Percentiles rank a stretch among this genome's conserved stretches.
Evolutionary conservation across 2,329 filamentous ascomycete genomes (phyloP).

Genomic region (Mariannaea sp.): DNA sequence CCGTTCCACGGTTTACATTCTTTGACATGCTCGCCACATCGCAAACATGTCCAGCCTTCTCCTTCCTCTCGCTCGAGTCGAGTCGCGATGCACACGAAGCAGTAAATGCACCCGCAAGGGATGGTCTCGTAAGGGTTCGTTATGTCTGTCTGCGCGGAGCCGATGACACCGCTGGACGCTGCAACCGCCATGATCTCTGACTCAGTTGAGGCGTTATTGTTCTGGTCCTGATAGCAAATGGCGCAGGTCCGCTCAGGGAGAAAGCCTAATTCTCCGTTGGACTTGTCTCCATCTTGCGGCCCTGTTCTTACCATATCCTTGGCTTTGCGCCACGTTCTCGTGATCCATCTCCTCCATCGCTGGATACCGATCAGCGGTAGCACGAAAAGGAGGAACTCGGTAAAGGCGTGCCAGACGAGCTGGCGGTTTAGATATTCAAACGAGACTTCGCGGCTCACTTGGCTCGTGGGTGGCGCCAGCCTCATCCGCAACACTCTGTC

Average conservation of each 20-base stretch:
- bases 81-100: conserved; percentile 92
- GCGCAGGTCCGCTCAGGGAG: conserved; percentile 93
- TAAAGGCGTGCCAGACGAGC: conserved; percentile 99
- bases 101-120: conserved; percentile 91
- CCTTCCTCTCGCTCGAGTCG: conserved; percentile 90
- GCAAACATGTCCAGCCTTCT: conserved; percentile 88
- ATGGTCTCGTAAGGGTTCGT: conserved; percentile 95
- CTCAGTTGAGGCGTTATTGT: conserved; percentile 71
- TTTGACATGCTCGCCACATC: conserved; percentile 82
- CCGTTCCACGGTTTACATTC: conserved; percentile 91
- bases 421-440: conserved; percentile 98
- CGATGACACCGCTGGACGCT: conserved; percentile 76
- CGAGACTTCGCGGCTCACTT: conserved; percentile 88
- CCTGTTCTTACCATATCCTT: conserved; percentile 64
- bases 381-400: conserved; percentile 95
- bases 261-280: conserved; percentile 78
- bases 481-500: conserved; percentile 85
- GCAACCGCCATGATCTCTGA: conserved; percentile 75
- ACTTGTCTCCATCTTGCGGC: conserved; percentile 52
- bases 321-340: conserved; percentile 81
- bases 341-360: conserved; percentile 90
- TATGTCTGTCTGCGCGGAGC: conserved; percentile 88
- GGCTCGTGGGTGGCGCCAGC: conserved; percentile 80
- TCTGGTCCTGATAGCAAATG: conserved; percentile 96
- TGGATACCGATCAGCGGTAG: conserved; percentile 95